Evolutionary conservation across 768 basidiomycete genomes (phyloP), one percentile per base, ranked within the genome.

Genomic region (Trichaptum fuscoviolaceum): DNA sequence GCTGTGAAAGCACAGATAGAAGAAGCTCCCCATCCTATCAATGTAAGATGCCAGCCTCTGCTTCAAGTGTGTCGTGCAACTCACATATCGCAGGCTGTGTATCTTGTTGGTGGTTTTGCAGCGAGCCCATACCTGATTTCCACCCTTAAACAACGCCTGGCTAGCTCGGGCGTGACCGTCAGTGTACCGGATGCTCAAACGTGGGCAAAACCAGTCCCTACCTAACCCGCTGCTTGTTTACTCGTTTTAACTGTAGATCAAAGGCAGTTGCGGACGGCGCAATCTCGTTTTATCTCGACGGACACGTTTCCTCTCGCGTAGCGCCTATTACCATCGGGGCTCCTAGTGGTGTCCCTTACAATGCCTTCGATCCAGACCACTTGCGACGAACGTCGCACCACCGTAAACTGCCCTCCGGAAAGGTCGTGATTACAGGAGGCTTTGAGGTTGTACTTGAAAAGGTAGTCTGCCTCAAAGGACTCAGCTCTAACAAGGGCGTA

Each of bases 221-320:
- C 17, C 23, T 30, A 2, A 15, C 17, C 34, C 25, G 35, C 34
- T 34, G 23, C 26, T 58, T 2, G 7, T 70, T 77, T n/a, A 35
- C 17, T 52, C 20, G 1, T 59, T 66, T 25, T 57, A 9, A 7
- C 35, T 8, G 7, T 63, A 82, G 82, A 30, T 81, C 78, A 36
- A 83, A 82, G 65, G 82, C 82, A 0, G 82, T 83, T 15, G 78
- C 82, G 3, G 80, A 82, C 23, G 82, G 82, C 0, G 82, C 79
- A 15, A 66, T 82, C 10, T 77, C 77, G 0, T 83, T 78, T 67
- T 82, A 79, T 66, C 72, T 82, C 12, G 80, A 83, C 66, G 80
- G 80, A 64, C 75, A 72, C 27, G 82, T 82, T 24, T 73, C 71
- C 0, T 75, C 75, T 20, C 76, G 83, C 10, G 74, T 80, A 5